Percentiles rank a stretch among this genome's conserved stretches.
Conservation (phyloP, 805 yeast genomes). For the Kodamaea jinghongensis region DNA sequence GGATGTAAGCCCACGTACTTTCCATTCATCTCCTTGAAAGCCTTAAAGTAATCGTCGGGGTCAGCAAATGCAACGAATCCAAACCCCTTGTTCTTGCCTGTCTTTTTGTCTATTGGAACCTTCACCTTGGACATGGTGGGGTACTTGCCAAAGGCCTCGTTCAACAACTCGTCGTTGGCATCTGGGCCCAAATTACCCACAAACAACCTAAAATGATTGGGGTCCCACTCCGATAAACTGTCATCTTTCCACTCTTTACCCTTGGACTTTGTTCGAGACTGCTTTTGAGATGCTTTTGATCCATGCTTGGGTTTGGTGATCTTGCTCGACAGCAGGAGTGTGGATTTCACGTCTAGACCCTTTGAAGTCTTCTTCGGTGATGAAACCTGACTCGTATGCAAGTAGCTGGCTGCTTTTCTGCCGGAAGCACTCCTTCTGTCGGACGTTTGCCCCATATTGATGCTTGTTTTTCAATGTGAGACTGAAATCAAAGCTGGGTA, state of each 20-base stretch:
- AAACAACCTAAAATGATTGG: conserved; percentile 66
- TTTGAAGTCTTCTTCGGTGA: too few species aligned
- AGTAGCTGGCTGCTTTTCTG: conserved; percentile 43
- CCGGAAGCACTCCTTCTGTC: conserved; percentile 58
- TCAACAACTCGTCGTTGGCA: conserved; percentile 56
- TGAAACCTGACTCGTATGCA: conserved; percentile 22
- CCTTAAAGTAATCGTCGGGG: conserved; percentile 64
- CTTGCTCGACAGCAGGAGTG: background rate
- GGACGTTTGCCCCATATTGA: conserved; percentile 33
- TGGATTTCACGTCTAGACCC: too few species aligned
- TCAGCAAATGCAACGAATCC: conserved; percentile 71
- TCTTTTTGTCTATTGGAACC: conserved; percentile 52
- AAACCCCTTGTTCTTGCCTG: conserved; percentile 57
- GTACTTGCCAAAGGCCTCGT: conserved; percentile 53
- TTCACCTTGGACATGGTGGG: conserved; percentile 54
- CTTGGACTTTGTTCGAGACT: conserved; percentile 20
- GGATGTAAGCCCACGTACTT: conserved; percentile 76
- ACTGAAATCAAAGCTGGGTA: too few species aligned
- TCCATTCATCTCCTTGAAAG: conserved; percentile 75
- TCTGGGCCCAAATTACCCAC: conserved; percentile 71
- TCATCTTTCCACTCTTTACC: conserved; percentile 49
- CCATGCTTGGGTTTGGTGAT: conserved; percentile 2
- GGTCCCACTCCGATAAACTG: conserved; percentile 60
- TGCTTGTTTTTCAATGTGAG: too few species aligned
- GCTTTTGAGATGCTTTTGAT: background rate